phyloP scores from a whole-genome alignment of 106 monocot genomes.

The Dendrobium officinale region DNA sequence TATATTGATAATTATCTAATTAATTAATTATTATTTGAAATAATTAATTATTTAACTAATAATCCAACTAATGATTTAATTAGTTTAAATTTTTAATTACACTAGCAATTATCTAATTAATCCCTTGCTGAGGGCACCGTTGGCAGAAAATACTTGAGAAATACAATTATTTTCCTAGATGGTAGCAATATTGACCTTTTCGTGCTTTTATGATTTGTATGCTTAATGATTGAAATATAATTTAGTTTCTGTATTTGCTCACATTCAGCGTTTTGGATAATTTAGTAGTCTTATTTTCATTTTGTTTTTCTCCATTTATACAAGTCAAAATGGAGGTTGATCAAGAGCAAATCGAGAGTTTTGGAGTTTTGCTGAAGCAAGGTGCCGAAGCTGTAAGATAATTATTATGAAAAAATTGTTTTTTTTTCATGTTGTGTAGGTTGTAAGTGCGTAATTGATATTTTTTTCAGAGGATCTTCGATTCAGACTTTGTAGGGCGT shows the following conservation, averaged over 20 bases:
- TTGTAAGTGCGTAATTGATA: background rate
- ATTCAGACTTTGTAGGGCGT: slow-evolving; percentile 39
- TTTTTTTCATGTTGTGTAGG: background rate
- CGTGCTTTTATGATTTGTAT: background rate
- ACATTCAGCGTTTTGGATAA: background rate
- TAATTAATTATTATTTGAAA: too few relatives aligned
- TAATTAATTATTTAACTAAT: too few relatives aligned
- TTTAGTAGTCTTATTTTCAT: background rate
- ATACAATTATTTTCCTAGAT: background rate
- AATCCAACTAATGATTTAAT: too few relatives aligned
- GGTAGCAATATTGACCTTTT: background rate
- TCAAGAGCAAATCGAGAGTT: background rate
- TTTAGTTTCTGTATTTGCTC: background rate
- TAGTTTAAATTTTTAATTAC: too few relatives aligned
- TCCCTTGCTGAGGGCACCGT: too few relatives aligned
- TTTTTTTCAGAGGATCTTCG: slow-evolving; percentile 42
- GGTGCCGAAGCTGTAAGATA: slow-evolving; percentile 52
- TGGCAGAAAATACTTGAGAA: too few relatives aligned
- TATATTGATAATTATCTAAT: too few relatives aligned
- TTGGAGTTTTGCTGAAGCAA: slow-evolving; percentile 51
- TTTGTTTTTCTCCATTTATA: background rate
- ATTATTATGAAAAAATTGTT: background rate
- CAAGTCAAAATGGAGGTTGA: slow-evolving; percentile 26
- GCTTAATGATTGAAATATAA: background rate
- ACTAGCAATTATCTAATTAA: too few relatives aligned